These are phyloP conservation scores for Hemileccinum impolitum DNA, from an alignment of 768 basidiomycete genomes.

Conservation along the genomic window DNA sequence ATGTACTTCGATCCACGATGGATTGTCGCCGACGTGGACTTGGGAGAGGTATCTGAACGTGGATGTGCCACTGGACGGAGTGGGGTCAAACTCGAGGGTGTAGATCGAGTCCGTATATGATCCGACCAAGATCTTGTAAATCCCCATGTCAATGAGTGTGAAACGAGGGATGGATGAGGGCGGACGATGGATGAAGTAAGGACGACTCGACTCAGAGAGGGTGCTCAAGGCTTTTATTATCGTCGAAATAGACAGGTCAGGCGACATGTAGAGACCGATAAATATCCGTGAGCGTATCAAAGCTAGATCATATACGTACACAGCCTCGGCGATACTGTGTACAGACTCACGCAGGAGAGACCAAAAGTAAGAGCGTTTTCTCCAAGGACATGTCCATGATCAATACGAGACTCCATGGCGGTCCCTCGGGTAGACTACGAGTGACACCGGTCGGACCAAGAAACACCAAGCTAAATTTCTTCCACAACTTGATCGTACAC, in stretches of 20 bases:
- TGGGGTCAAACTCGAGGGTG: slow-evolving; percentile 63
- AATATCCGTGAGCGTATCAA: no score
- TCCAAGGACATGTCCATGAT: no score
- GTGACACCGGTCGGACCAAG: background rate
- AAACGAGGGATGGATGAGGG: no score
- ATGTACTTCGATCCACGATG: slow-evolving; percentile 74
- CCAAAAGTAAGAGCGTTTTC: no score
- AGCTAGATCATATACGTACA: no score
- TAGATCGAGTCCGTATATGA: slow-evolving; percentile 65
- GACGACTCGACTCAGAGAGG: background rate
- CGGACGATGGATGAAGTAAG: background rate
- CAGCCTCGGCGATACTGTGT: no score
- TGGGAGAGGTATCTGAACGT: slow-evolving; percentile 47
- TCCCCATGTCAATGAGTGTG: slow-evolving; percentile 12
- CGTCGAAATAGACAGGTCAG: no score
- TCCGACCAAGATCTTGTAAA: slow-evolving; percentile 49
- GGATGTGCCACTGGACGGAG: slow-evolving; percentile 51
- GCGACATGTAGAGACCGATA: no score
- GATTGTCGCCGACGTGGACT: slow-evolving; percentile 54
- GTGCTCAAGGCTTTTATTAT: background rate
- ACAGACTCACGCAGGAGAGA: no score
- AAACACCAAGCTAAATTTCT: slow-evolving; percentile 13
- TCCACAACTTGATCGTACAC: slow-evolving; percentile 33
- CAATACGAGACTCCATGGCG: no score
- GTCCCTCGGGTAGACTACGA: no score